Conservation (phyloP, 2,329 filamentous ascomycete genomes). For the Fusarium udum region DNA sequence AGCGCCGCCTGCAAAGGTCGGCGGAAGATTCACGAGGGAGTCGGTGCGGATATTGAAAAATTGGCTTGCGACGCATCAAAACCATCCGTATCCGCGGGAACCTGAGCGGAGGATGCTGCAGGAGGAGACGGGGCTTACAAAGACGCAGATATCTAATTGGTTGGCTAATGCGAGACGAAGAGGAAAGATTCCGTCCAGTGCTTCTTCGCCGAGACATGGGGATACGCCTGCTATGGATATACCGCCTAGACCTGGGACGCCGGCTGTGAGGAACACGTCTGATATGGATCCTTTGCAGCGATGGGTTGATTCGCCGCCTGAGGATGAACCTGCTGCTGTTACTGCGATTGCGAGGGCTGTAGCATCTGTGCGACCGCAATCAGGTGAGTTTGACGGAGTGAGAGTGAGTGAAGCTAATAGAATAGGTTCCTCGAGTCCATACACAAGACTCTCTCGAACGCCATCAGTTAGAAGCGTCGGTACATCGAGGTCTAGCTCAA, state of each 20-base stretch:
- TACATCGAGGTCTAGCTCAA: conserved; percentile 24
- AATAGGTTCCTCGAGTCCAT: conserved; percentile 28
- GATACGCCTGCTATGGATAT: conserved; percentile 62
- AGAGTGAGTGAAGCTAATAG: neutral
- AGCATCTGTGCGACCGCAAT: conserved; percentile 27
- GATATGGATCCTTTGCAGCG: conserved; percentile 43
- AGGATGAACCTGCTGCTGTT: conserved; percentile 46
- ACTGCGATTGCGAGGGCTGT: conserved; percentile 45
- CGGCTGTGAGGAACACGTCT: conserved; percentile 44
- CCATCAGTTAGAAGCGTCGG: conserved; percentile 28
- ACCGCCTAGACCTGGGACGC: conserved; percentile 54
- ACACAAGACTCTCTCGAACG: conserved; percentile 17
- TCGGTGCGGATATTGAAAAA: conserved; percentile 80
- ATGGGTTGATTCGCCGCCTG: conserved; percentile 47
- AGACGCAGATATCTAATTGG: conserved; percentile 87
- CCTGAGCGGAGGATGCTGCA: conserved; percentile 81
- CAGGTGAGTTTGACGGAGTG: neutral
- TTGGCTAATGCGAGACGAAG: conserved; percentile 84
- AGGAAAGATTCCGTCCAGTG: conserved; percentile 66
- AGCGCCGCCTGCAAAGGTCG: conserved; percentile 31
- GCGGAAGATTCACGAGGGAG: conserved; percentile 67
- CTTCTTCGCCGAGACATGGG: conserved; percentile 17
- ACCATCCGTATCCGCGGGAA: conserved; percentile 85
- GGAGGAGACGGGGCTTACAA: conserved; percentile 77
- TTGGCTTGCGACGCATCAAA: conserved; percentile 79